phyloP scores from a whole-genome alignment of 2,329 filamentous ascomycete species.

The Sporothrix euskadiensis region DNA sequence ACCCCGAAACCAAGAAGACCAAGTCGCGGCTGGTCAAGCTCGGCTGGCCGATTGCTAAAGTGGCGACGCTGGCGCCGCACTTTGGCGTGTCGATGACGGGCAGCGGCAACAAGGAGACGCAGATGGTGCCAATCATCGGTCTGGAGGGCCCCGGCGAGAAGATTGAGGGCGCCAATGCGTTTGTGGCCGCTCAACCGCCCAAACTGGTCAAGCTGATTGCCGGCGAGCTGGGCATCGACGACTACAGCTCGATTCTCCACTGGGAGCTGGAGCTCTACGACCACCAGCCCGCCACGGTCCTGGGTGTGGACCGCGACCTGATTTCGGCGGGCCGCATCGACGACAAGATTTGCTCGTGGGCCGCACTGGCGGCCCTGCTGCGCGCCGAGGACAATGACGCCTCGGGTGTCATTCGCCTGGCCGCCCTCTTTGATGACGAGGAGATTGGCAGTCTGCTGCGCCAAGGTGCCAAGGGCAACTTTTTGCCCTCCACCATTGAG shows the following conservation, averaged over 20 bases:
- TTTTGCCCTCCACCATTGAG: constrained; percentile 78
- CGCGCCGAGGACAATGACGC: constrained; percentile 59
- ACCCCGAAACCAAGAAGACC: constrained; percentile 72
- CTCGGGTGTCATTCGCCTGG: constrained; percentile 77
- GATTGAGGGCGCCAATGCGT: constrained; percentile 67
- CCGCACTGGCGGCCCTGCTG: constrained; percentile 80
- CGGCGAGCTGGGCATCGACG: constrained; percentile 70
- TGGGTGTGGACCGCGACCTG: constrained; percentile 86
- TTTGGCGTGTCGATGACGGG: constrained; percentile 77
- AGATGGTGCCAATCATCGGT: constrained; percentile 92
- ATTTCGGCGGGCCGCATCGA: constrained; percentile 95
- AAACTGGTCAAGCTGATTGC: constrained; percentile 82
- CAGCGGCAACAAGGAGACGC: constrained; percentile 78
- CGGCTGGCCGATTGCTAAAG: constrained; percentile 87
- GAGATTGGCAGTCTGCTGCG: constrained; percentile 90
- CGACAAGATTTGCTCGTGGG: constrained; percentile 96
- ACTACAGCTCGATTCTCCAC: constrained; percentile 77
- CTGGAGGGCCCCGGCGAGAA: constrained; percentile 69
- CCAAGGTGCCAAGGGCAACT: constrained; percentile 87
- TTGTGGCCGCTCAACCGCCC: constrained; percentile 80
- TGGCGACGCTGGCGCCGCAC: constrained; percentile 90
- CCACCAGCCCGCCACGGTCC: constrained; percentile 77
- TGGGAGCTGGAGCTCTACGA: constrained; percentile 98
- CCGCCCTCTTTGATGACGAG: constrained; percentile 95
- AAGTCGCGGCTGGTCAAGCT: constrained; percentile 81